phyloP scores from a whole-genome alignment of 176 grass and related monocot species.

The Canna indica region DNA sequence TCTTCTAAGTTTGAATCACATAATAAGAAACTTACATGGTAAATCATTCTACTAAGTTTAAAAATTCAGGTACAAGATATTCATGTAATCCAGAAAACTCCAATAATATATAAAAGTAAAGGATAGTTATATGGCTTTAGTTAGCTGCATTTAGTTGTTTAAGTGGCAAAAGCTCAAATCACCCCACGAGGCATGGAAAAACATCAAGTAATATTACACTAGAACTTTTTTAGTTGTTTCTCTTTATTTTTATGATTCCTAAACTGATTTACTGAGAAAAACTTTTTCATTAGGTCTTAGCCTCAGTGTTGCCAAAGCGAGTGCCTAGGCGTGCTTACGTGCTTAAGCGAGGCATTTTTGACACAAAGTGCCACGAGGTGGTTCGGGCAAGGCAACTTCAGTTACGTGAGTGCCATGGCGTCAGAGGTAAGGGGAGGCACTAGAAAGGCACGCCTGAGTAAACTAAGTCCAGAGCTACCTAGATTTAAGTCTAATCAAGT shows the following conservation, averaged over 20 bases:
- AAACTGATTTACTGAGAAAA: neutral
- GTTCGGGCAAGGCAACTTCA: too few relatives aligned
- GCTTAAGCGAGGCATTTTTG: too few relatives aligned
- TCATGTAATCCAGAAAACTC: neutral
- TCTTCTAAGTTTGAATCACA: neutral
- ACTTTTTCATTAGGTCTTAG: too few relatives aligned
- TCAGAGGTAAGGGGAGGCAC: too few relatives aligned
- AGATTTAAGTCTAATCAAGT: too few relatives aligned
- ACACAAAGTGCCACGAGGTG: too few relatives aligned
- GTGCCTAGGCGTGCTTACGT: too few relatives aligned
- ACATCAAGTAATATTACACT: neutral
- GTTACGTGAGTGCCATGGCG: too few relatives aligned
- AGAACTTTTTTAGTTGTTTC: neutral
- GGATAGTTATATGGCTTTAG: neutral
- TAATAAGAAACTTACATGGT: neutral
- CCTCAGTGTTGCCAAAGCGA: too few relatives aligned
- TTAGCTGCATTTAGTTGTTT: neutral
- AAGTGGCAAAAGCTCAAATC: neutral
- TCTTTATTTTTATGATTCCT: neutral
- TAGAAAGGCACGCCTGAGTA: too few relatives aligned
- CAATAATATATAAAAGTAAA: neutral
- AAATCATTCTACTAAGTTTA: neutral
- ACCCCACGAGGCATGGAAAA: neutral
- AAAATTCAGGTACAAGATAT: neutral
- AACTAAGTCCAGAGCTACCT: too few relatives aligned